These are phyloP conservation scores for Ulota crispa DNA, from an alignment of 225 moss, liverwort and hornwort genomes.

Conservation along the genomic window DNA sequence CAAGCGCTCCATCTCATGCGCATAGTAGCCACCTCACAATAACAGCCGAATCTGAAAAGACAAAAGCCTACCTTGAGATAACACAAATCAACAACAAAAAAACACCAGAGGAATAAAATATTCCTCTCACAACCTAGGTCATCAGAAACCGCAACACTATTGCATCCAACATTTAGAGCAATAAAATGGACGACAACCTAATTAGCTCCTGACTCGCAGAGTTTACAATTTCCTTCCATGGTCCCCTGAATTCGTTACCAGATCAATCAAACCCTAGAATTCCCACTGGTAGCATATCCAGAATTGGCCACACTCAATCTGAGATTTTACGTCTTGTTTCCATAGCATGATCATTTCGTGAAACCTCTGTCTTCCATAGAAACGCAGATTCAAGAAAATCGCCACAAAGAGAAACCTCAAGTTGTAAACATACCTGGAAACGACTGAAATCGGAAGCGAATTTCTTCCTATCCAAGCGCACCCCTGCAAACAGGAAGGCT, in stretches of 20 bases:
- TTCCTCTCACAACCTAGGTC: neutral
- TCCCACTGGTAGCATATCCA: neutral
- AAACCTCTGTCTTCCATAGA: neutral
- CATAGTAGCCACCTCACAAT: conserved; percentile 1
- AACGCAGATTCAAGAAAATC: neutral
- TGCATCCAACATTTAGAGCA: neutral
- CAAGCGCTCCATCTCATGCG: conserved; percentile 64
- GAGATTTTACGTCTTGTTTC: neutral
- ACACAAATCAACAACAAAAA: neutral
- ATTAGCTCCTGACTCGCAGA: no score
- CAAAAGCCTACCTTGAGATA: no score
- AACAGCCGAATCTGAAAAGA: neutral
- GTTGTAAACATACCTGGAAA: conserved; percentile 49
- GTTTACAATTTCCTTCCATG: no score
- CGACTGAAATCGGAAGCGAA: conserved; percentile 54
- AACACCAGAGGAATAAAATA: neutral
- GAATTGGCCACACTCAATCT: neutral
- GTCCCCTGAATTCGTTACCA: no score
- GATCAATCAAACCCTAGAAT: neutral
- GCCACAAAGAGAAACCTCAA: neutral
- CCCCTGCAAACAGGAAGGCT: conserved; percentile 67
- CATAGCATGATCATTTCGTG: neutral
- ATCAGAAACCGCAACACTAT: neutral
- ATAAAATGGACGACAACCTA: no score
- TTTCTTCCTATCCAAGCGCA: conserved; percentile 64